Evolutionary conservation across 1,284 basidiomycete species (phyloP).

Genomic region (Trichosporon asahii): DNA sequence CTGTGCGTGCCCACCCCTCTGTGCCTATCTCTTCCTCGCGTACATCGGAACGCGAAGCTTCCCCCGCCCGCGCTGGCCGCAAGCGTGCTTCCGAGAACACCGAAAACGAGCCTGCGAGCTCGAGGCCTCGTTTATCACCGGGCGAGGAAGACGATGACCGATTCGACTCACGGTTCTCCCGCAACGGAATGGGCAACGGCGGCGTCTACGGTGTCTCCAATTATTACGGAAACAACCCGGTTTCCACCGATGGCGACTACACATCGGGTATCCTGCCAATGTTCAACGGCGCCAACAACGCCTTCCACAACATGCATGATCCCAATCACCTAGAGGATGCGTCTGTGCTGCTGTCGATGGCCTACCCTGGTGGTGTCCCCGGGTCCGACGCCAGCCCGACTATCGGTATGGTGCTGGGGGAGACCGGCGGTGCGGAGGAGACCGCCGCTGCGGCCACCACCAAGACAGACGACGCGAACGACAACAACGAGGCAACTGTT

Average conservation of each 20-base stretch:
- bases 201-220: constrained; percentile 35
- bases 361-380: constrained; percentile 44
- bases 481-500: constrained; percentile 17
- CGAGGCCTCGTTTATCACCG: constrained; percentile 15
- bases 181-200: constrained; percentile 41
- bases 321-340: constrained; percentile 50
- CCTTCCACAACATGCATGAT: constrained; percentile 39
- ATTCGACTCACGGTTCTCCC: constrained; percentile 34
- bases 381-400: constrained; percentile 24
- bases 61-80: constrained; percentile 29
- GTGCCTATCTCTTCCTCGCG: constrained; percentile 46
- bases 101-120: constrained; percentile 6
- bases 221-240: constrained; percentile 30
- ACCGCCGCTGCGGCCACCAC: not conserved
- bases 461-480: constrained; percentile 12
- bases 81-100: constrained; percentile 28
- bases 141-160: constrained; percentile 37
- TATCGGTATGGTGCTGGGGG: constrained; percentile 34
- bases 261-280: constrained; percentile 44
- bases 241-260: constrained; percentile 31
- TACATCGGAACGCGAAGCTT: constrained; percentile 39
- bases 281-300: constrained; percentile 31
- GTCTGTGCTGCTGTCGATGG: constrained; percentile 50
- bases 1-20: constrained; percentile 37
- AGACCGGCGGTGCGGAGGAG: not conserved